Evolutionary conservation across 768 basidiomycete species (phyloP).

Genomic region (Amanita phalloides): DNA sequence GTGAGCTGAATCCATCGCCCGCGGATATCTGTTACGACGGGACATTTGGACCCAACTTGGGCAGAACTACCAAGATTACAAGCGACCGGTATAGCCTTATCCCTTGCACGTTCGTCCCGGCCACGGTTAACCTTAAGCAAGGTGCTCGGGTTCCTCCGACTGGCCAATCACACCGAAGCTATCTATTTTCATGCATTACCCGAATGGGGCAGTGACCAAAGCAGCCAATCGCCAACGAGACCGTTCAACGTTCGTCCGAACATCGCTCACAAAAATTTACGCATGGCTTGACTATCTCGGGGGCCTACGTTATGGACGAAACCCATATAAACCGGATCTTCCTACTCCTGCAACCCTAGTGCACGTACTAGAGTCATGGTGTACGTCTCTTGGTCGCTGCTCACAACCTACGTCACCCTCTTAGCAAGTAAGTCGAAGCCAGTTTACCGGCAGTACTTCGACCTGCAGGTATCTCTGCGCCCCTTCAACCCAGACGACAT

Average conservation of each 20-base stretch:
- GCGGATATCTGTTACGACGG: neutral
- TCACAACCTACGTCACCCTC: neutral
- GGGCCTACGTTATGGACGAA: neutral
- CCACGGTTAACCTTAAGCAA: neutral
- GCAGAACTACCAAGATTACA: neutral
- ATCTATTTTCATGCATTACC: neutral
- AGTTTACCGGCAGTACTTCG: constrained; percentile 24
- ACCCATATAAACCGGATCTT: neutral
- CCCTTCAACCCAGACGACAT: neutral
- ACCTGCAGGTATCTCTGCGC: constrained; percentile 32
- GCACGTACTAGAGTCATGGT: neutral
- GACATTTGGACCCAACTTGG: neutral
- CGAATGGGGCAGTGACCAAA: neutral
- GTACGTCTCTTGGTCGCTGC: neutral
- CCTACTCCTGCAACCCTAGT: constrained; percentile 1
- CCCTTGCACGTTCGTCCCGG: neutral
- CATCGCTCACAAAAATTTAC: neutral
- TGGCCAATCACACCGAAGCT: neutral
- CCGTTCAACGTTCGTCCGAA: neutral
- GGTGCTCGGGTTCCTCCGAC: neutral
- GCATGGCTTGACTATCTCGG: neutral
- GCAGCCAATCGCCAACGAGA: neutral
- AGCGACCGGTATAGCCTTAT: neutral
- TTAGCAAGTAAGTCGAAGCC: neutral
- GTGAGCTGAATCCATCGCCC: neutral